phyloP scores from a whole-genome alignment of 2,329 filamentous ascomycete genomes.

The Blumeriella jaapii region DNA sequence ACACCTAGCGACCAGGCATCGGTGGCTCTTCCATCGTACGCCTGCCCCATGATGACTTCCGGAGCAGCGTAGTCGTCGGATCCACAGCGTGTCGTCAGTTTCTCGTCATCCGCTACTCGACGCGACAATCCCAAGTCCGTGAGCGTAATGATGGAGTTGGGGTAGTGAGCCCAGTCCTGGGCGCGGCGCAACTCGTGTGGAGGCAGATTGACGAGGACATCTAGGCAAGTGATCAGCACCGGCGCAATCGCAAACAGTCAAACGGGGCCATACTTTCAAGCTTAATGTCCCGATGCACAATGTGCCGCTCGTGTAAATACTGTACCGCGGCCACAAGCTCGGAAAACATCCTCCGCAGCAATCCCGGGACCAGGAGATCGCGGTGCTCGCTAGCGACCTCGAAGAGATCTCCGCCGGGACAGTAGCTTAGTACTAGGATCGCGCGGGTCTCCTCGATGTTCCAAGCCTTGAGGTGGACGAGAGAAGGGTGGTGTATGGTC shows the following conservation, averaged over 20 bases:
- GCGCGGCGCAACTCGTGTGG: slow-evolving; percentile 51
- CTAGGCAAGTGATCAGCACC: slow-evolving; percentile 33
- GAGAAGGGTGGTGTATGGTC: slow-evolving; percentile 73
- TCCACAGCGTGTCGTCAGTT: slow-evolving; percentile 86
- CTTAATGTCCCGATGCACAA: slow-evolving; percentile 96
- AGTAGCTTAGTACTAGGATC: slow-evolving; percentile 80
- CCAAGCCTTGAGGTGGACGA: slow-evolving; percentile 88
- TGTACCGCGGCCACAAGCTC: slow-evolving; percentile 76
- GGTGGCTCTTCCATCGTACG: slow-evolving; percentile 83
- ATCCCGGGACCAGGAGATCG: slow-evolving; percentile 50
- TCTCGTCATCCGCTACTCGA: slow-evolving; percentile 72
- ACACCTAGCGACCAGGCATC: slow-evolving; percentile 96
- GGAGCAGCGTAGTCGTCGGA: slow-evolving; percentile 96
- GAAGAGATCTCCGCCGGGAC: slow-evolving; percentile 88
- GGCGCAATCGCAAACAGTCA: slow-evolving; percentile 6
- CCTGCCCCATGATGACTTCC: slow-evolving; percentile 88
- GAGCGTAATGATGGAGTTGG: slow-evolving; percentile 74
- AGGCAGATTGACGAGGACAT: slow-evolving; percentile 82
- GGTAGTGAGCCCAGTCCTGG: slow-evolving; percentile 62
- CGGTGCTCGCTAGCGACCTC: slow-evolving; percentile 72
- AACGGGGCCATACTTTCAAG: slow-evolving; percentile 66
- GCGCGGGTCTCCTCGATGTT: slow-evolving; percentile 73
- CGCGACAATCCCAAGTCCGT: slow-evolving; percentile 87
- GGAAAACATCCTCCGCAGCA: slow-evolving; percentile 78
- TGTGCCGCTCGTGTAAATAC: slow-evolving; percentile 74